These are phyloP conservation scores for Cutaneotrichosporon mucoides DNA, from an alignment of 1,284 basidiomycete species.

Conservation along the genomic window DNA sequence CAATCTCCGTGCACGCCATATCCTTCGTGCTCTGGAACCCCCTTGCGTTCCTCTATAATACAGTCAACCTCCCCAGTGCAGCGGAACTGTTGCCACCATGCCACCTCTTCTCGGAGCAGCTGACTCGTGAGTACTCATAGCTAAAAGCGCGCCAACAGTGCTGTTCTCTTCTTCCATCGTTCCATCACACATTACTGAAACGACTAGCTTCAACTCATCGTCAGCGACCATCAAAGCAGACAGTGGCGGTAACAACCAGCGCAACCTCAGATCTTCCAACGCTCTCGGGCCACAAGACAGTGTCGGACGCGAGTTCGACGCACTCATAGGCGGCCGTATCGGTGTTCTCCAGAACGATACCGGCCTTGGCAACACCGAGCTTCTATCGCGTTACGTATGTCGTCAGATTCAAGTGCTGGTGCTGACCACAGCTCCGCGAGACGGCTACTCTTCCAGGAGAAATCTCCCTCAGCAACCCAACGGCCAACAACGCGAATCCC, in stretches of 20 bases:
- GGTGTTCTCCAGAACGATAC: constrained; percentile 19
- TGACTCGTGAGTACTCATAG: constrained; percentile 14
- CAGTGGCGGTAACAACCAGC: constrained; percentile 2
- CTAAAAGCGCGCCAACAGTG: too few species aligned
- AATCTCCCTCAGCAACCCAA: neutral
- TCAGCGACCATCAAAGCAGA: constrained; percentile 26
- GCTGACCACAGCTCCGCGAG: constrained; percentile 1
- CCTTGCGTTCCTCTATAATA: neutral
- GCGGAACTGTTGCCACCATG: constrained; percentile 7
- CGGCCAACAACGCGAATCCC: neutral
- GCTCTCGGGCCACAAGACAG: constrained; percentile 18
- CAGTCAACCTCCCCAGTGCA: constrained; percentile 57
- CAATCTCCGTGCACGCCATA: too few species aligned
- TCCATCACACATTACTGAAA: neutral
- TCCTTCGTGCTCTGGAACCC: too few species aligned
- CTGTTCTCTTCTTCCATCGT: too few species aligned
- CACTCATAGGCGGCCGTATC: constrained; percentile 11
- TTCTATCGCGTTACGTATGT: constrained; percentile 10
- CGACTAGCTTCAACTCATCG: constrained; percentile 30
- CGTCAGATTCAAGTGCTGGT: neutral
- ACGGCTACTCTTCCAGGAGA: neutral
- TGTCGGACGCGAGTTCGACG: constrained; percentile 17
- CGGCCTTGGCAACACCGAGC: constrained; percentile 4
- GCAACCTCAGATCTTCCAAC: constrained; percentile 10
- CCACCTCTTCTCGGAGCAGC: constrained; percentile 15